Percentiles rank a stretch among this genome's conserved stretches.
Conservation (phyloP, 1,284 basidiomycete genomes). For the Meira nashicola region DNA sequence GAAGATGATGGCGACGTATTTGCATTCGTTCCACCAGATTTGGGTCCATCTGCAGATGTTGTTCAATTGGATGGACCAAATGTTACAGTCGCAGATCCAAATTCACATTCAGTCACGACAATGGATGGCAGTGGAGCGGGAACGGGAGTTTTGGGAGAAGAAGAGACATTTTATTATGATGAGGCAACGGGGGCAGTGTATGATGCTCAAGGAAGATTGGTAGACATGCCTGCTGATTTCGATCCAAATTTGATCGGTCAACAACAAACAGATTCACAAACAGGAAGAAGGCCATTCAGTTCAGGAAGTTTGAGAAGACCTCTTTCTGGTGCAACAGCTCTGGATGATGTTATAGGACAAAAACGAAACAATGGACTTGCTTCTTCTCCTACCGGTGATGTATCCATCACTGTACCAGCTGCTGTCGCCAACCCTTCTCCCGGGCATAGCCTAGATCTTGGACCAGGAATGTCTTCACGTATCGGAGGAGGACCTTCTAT, state of each 20-base stretch:
- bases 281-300: background rate
- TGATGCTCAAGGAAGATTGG: conserved; percentile 36
- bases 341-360: background rate
- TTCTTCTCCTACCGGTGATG: no score
- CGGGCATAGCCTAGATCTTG: background rate
- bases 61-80: conserved; percentile 2
- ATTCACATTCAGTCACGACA: conserved; percentile 1
- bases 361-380: background rate
- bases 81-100: background rate
- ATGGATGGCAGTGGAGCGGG: no score
- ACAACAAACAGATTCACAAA: background rate
- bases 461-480: background rate
- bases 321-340: background rate
- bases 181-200: conserved; percentile 45
- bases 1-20: conserved; percentile 49
- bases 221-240: conserved; percentile 24
- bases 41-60: conserved; percentile 13
- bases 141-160: conserved; percentile 8
- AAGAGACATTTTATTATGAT: conserved; percentile 45
- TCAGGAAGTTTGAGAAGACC: background rate
- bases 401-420: background rate
- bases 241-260: background rate
- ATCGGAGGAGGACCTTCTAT: no score
- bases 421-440: background rate
- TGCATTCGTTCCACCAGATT: conserved; percentile 40